Conservation (phyloP, 2,329 filamentous ascomycete genomes). For the Fusarium bulbicola region DNA sequence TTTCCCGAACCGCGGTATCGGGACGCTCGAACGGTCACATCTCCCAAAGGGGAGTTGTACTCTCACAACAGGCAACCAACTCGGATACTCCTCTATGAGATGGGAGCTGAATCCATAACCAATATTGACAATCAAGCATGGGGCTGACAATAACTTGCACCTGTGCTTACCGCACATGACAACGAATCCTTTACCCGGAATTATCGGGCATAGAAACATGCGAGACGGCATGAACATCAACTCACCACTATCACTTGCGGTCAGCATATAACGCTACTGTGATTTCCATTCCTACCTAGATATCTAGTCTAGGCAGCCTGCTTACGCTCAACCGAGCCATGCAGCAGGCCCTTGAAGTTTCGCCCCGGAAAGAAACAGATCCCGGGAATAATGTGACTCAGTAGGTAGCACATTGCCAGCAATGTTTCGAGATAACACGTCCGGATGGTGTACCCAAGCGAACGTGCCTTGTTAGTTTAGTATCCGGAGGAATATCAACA, state of each 20-base stretch:
- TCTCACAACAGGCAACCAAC: slow-evolving; percentile 13
- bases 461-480: background rate
- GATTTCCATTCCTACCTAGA: background rate
- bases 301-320: slow-evolving; percentile 1
- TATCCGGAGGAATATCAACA: background rate
- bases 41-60: slow-evolving; percentile 12
- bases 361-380: background rate
- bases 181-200: background rate
- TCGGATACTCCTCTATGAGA: slow-evolving; percentile 1
- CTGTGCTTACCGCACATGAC: slow-evolving; percentile 2
- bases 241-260: background rate
- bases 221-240: background rate
- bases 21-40: slow-evolving; percentile 19
- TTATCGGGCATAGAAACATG: slow-evolving; percentile 1
- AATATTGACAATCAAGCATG: background rate
- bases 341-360: slow-evolving; percentile 5
- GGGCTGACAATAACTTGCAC: slow-evolving; percentile 11
- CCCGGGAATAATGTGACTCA: slow-evolving; percentile 13
- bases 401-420: background rate
- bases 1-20: slow-evolving; percentile 30
- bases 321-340: slow-evolving; percentile 10
- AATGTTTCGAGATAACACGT: slow-evolving; percentile 10
- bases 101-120: slow-evolving; percentile 2
- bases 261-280: slow-evolving; percentile 12
- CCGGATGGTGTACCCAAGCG: slow-evolving; percentile 22